Base-by-base conservation (phyloP, 495 filamentous ascomycete genomes). In the Penicillium taxi region DNA sequence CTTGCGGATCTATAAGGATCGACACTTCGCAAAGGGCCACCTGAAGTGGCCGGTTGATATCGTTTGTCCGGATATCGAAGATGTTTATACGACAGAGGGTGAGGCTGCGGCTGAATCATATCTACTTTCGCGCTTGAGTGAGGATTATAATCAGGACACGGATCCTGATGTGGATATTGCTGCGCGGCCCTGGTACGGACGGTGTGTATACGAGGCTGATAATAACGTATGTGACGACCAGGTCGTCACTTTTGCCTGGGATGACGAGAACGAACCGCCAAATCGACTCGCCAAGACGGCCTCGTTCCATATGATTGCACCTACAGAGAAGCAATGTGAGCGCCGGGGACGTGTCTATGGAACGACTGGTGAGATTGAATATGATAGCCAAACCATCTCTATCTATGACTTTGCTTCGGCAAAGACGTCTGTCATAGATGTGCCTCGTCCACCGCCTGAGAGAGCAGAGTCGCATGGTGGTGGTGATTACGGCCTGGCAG, bases 161-260 rank as follows among this genome's bases (percentile, higher is more conserved):
- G 75, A 73, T 1, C 47, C 69, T 1, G 59, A 65, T 7, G 42
- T 44, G 13, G 66, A 78, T 6, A 68, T 88, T 7, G 70, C 79
- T 34, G 37, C 60, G 7, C 63, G 76, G 13, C 79, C 81, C 12
- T 95, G 87, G 88, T 96, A 86, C 49, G 91, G 91, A 1, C 77
- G 89, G 20, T 98, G 93, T 54, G 91, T 98, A 6, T 98, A 80
- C 59, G 91, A 95, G 56, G 69, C 79, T 11, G 86, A 89, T 55
- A 98, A 96, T 51, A 78, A 87, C 50, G 91, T 70, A 15, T 85
- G 81, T 52, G 91, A 98, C 55, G 85, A 95, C 50, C 90, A 96
- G 55, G 63, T 80, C 18, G 91, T 96, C 6, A 88, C 80, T 0
- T 75, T 96, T 15, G 74, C 70, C 2, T 96, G 91, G 89, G 79